Conservation (phyloP, 2,329 filamentous ascomycete genomes). For the Curvularia sp. region DNA sequence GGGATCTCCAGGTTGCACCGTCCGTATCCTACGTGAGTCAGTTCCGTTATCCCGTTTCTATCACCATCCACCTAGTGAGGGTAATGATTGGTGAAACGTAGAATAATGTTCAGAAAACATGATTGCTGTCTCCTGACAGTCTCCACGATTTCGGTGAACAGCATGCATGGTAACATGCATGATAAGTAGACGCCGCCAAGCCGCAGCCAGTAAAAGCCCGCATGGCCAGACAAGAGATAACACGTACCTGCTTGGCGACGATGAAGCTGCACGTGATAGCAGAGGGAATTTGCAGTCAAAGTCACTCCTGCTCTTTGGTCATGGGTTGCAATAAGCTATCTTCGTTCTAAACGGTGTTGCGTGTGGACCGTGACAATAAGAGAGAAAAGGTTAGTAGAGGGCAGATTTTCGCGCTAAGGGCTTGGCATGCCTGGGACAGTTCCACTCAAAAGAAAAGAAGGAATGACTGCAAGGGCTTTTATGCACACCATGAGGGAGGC, state of each 20-base stretch:
- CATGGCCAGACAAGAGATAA: background rate
- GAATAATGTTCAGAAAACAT: background rate
- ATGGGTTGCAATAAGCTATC: background rate
- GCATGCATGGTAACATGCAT: background rate
- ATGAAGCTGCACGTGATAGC: background rate
- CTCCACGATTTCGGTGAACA: background rate
- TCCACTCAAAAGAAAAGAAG: slow-evolving; percentile 3
- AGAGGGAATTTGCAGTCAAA: background rate
- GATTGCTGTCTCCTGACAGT: background rate
- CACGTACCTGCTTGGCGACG: slow-evolving; percentile 1
- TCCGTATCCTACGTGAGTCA: background rate
- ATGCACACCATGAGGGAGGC: background rate
- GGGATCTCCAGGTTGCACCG: background rate
- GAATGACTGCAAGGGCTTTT: background rate
- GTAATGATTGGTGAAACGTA: no score
- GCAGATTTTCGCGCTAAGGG: slow-evolving; percentile 36
- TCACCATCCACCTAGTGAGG: background rate
- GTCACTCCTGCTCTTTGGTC: background rate
- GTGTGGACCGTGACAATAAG: slow-evolving; percentile 1
- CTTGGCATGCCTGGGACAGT: slow-evolving; percentile 22
- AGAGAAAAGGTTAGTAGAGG: slow-evolving; percentile 14
- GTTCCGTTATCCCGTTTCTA: background rate
- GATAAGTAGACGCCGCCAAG: background rate
- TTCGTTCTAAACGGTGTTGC: slow-evolving; percentile 9
- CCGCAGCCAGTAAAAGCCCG: slow-evolving; percentile 1